Base-by-base conservation (phyloP, 345 rosid species). In the Bruguiera gymnorhiza region DNA sequence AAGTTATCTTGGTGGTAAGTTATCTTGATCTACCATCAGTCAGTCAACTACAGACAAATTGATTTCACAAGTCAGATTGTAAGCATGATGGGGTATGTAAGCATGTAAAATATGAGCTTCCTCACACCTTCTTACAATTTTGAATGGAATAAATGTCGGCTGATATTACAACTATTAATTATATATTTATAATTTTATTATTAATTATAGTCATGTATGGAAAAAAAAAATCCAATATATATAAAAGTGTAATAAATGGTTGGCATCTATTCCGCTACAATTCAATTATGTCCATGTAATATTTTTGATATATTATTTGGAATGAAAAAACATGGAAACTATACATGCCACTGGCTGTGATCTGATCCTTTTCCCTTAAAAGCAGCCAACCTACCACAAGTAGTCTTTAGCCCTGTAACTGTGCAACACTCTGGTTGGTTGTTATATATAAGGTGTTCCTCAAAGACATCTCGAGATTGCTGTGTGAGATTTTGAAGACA, bases 391-490 rank as follows among this genome's bases (percentile, higher is more conserved):
- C 67, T 19, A 62, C 24, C 62, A 60, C 60, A 30, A 29, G 50
- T 50, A 50, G 7, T 30, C 46, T 21, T n/a, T 7, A 19, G 29
- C 11, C 6, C 11, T 56, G 30, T 19, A 26, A 15, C 6, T 20
- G 4, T 26, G 59, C 53, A 65, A 15, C 60, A 4, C 1, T 6
- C 6, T 18, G 10, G 11, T 21, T 26, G 48, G 13, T n/a, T 5
- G 51, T 8, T 69, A 32, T 60, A 32, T 70, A 60, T 62, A 70
- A 53, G 20, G 7, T 24, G 36, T 26, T 16, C 36, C 31, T 37
- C 36, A 37, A 34, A 37, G 27, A 52, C 53, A 16, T 54, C 30
- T 62, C 37, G 8, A 70, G 30, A 20, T 63, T 29, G 21, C 48
- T 29, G 0, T 54, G 60, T 1, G 32, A 32, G 1, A 31, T 34